Evolutionary conservation across 2,329 filamentous ascomycete genomes (phyloP).

Genomic region (Ophiocordyceps australis): DNA sequence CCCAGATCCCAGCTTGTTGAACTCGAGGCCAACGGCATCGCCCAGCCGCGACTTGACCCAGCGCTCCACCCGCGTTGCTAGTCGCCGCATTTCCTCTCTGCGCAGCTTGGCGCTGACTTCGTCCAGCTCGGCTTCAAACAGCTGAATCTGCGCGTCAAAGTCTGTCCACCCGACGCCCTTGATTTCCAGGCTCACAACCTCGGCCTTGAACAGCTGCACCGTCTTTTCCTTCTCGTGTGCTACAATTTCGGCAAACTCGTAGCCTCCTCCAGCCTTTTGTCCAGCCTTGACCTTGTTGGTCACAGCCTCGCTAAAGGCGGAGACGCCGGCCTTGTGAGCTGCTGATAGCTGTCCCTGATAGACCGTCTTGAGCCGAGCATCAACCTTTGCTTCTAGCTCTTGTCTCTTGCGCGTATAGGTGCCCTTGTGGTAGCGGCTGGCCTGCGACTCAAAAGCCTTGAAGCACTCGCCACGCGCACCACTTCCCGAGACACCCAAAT

Average conservation of each 20-base stretch:
- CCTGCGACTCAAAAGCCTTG: conserved; percentile 75
- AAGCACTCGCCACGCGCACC: conserved; percentile 54
- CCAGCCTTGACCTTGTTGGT: conserved; percentile 73
- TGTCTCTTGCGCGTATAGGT: conserved; percentile 75
- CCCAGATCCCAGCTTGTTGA: conserved; percentile 87
- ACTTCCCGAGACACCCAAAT: conserved; percentile 59
- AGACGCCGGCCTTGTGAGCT: conserved; percentile 75
- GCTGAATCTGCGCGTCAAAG: conserved; percentile 58
- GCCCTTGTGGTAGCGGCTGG: conserved; percentile 89
- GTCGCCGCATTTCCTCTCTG: conserved; percentile 87
- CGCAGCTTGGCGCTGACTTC: conserved; percentile 71
- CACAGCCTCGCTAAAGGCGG: conserved; percentile 74
- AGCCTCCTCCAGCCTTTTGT: conserved; percentile 76
- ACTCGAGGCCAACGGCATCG: conserved; percentile 80
- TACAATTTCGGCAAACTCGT: conserved; percentile 94
- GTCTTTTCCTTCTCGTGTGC: conserved; percentile 62
- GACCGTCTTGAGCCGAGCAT: conserved; percentile 70
- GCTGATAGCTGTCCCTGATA: conserved; percentile 79
- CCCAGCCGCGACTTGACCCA: conserved; percentile 81
- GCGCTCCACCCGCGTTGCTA: conserved; percentile 80
- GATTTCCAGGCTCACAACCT: conserved; percentile 58
- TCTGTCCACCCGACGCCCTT: conserved; percentile 75
- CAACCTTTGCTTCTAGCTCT: conserved; percentile 75
- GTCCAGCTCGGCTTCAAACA: conserved; percentile 83
- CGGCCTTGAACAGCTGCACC: conserved; percentile 54